Evolutionary conservation across 371 early-diverging fungal genomes (phyloP).

Genomic region (Parasitella parasitica): DNA sequence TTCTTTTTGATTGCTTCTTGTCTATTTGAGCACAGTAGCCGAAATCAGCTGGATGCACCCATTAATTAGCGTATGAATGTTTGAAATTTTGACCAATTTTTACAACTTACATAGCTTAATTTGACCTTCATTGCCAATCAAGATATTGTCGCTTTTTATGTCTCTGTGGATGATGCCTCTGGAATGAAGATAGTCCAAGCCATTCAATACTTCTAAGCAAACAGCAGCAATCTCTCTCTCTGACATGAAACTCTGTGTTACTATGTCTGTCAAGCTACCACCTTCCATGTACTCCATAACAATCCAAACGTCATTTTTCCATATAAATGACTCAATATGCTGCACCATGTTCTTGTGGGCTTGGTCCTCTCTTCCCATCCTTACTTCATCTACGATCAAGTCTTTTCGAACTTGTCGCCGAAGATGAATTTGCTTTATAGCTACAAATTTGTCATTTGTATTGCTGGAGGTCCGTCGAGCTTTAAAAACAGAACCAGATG

Average conservation of each 20-base stretch:
- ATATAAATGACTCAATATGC: conserved; percentile 77
- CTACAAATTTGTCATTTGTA: conserved; percentile 56
- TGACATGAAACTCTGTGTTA: conserved; percentile 78
- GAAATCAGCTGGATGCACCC: conserved; percentile 69
- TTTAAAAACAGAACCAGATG: conserved; percentile 63
- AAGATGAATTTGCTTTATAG: conserved; percentile 88
- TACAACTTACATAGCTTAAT: conserved; percentile 72
- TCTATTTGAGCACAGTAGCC: conserved; percentile 86
- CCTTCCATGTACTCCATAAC: conserved; percentile 94
- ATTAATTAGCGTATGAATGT: not conserved
- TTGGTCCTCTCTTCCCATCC: conserved; percentile 80
- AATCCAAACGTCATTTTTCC: conserved; percentile 76
- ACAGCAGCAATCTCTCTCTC: conserved; percentile 86
- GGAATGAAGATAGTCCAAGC: conserved; percentile 70
- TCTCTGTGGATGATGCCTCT: conserved; percentile 91
- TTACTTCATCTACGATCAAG: conserved; percentile 84
- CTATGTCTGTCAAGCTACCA: conserved; percentile 82
- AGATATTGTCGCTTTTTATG: conserved; percentile 91
- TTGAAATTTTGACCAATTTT: not conserved
- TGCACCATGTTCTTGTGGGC: conserved; percentile 85
- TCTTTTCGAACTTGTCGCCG: conserved; percentile 86
- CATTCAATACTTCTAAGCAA: conserved; percentile 61
- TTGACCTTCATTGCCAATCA: conserved; percentile 74
- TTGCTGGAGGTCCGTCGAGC: conserved; percentile 61
- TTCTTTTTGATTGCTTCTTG: conserved; percentile 64